Evolutionary conservation across 345 rosid genomes (phyloP).

Genomic region (Eucalyptus pauciflora): DNA sequence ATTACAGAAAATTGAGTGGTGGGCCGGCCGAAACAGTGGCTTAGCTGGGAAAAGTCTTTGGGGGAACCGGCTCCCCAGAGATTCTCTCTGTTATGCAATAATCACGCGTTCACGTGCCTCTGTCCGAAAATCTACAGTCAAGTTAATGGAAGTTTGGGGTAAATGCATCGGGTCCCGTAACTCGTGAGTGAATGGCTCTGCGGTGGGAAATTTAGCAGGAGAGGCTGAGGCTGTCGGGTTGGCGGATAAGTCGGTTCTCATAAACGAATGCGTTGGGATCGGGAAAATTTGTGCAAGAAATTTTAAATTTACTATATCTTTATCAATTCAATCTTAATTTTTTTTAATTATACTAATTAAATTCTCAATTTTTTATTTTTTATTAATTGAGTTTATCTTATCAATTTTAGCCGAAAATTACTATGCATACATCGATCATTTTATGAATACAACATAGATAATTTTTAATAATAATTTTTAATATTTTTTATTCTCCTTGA

Average conservation of each 20-base stretch:
- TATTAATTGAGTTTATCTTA: accelerated
- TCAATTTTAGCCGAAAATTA: accelerated
- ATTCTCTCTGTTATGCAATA: not conserved
- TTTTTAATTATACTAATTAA: too few relatives aligned
- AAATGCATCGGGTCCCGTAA: not conserved
- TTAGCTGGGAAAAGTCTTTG: not conserved
- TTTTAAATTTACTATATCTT: too few relatives aligned
- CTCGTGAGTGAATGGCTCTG: not conserved
- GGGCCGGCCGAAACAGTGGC: not conserved
- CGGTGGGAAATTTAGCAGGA: not conserved
- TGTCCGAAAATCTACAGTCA: not conserved
- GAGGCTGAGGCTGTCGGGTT: not conserved
- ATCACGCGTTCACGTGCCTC: not conserved
- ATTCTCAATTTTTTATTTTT: accelerated
- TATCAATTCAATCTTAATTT: too few relatives aligned
- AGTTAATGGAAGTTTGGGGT: not conserved
- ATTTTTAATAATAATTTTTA: accelerated
- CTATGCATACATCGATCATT: accelerated
- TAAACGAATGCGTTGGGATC: not conserved
- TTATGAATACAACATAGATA: accelerated
- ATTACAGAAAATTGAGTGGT: not conserved
- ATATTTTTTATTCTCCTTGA: too few relatives aligned
- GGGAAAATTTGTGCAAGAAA: not conserved
- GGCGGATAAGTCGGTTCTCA: not conserved
- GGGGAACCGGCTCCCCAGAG: not conserved